Base-by-base conservation (phyloP, 2,329 filamentous ascomycete genomes). In the Scytalidium lignicola region DNA sequence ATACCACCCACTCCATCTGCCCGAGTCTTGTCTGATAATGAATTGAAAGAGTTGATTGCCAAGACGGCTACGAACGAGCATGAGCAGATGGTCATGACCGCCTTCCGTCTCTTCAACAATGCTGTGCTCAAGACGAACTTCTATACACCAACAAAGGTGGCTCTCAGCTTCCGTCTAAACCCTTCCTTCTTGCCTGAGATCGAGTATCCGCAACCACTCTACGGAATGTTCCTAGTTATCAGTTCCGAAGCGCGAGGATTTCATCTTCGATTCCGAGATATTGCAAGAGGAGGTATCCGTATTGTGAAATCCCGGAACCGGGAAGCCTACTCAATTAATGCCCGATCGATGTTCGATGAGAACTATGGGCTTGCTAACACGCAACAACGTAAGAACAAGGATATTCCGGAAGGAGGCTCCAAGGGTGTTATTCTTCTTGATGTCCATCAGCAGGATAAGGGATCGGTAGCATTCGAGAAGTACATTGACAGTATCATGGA, bases 321-420 rank as follows among this genome's bases (percentile, higher is more conserved):
- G 68, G 93, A 99, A 69, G 89, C 91, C 2, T 99, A 96, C 66
- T 81, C 86, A 53, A 97, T 97, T 76, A 99, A 99, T 66, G 91
- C 91, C 32, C 86, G 93, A 51, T 96, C 90, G 50, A 79, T 99
- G 55, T 99, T 99, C 62, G 93, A 99, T 61, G 93, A 99, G 74
- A 99, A 99, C 72, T 99, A 99, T 72, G 95, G 93, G 55, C 80
- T 99, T 53, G 92, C 93, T 57, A 97, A 95, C 71, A 99, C 93
- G 0, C 93, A 99, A 71, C 93, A 99, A 73, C 89, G 93, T 65
- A 99, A 99, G 81, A 99, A 99, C 79, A 99, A 99, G 76, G 93
- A 99, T 63, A 99, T 99, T 46, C 93, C 93, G 2, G 93, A 99
- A 73, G 93, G 93, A 56, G 93, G 93, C 48, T 95, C 92, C 62